These are phyloP conservation scores for Corylus americana DNA, from an alignment of 306 rosid genomes.

Conservation along the genomic window DNA sequence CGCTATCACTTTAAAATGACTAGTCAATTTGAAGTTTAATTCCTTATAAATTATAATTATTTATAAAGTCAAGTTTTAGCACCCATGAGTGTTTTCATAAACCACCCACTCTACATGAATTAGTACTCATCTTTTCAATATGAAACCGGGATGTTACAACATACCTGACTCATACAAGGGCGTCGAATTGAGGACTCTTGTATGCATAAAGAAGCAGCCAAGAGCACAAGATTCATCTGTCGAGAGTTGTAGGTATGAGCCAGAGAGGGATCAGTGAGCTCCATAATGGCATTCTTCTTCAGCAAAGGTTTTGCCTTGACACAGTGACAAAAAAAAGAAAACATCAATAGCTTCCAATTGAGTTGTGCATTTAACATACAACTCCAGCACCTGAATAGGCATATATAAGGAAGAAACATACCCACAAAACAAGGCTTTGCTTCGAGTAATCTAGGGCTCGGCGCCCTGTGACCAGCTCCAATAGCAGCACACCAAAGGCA, in stretches of 20 bases:
- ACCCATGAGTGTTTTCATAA: too few species aligned
- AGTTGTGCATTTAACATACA: not conserved
- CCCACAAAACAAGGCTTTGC: slow-evolving; percentile 98
- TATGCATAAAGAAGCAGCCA: slow-evolving; percentile 85
- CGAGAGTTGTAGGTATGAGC: slow-evolving; percentile 46
- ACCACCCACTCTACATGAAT: too few species aligned
- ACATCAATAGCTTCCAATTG: not conserved
- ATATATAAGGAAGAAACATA: slow-evolving; percentile 25
- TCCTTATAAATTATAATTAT: too few species aligned
- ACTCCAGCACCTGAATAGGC: not conserved
- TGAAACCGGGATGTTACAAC: not conserved
- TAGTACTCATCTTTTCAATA: too few species aligned
- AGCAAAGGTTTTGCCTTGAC: slow-evolving; percentile 89
- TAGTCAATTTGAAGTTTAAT: too few species aligned
- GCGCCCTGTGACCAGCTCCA: slow-evolving; percentile 87
- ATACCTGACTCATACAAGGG: slow-evolving; percentile 76
- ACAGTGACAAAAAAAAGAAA: not conserved
- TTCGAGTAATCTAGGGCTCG: slow-evolving; percentile 94
- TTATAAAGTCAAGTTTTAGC: too few species aligned
- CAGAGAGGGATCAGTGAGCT: slow-evolving; percentile 67
- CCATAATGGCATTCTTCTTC: slow-evolving; percentile 56
- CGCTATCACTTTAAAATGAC: too few species aligned
- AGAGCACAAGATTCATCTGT: slow-evolving; percentile 63
- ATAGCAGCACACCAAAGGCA: slow-evolving; percentile 84
- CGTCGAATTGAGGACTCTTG: slow-evolving; percentile 81